A percentile compares a stretch with the other conserved stretches of the same genome.
These are phyloP conservation scores for Coniochaeta sp. DNA, from an alignment of 2,329 filamentous ascomycete species.

Conservation along the genomic window DNA sequence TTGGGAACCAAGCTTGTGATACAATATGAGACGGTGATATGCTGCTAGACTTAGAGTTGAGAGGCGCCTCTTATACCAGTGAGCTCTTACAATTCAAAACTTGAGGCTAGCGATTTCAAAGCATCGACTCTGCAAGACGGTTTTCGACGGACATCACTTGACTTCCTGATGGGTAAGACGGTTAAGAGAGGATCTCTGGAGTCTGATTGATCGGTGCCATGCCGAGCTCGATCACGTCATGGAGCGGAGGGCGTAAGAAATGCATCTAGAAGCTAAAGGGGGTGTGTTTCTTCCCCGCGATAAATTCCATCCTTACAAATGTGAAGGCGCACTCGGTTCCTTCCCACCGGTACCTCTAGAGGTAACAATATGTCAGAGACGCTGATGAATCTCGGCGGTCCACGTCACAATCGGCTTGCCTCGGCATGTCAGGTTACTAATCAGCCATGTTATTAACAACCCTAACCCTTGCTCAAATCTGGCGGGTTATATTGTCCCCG, in stretches of 20 bases:
- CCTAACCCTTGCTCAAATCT: not conserved
- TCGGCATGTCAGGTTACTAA: not conserved
- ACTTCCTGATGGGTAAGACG: not conserved
- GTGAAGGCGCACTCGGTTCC: too few relatives aligned
- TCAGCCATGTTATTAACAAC: not conserved
- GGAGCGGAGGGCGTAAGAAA: constrained; percentile 5
- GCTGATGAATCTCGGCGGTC: not conserved
- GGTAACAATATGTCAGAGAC: not conserved
- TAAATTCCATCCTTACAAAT: not conserved
- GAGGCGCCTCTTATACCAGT: not conserved
- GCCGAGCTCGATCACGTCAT: constrained; percentile 9
- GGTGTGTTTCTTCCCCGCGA: not conserved
- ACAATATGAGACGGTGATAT: not conserved
- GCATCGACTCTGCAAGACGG: not conserved
- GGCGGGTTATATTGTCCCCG: not conserved
- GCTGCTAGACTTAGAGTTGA: not conserved
- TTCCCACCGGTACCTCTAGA: too few relatives aligned
- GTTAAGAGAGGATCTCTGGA: not conserved
- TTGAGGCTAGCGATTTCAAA: not conserved
- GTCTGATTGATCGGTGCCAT: constrained; percentile 3
- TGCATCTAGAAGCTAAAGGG: not conserved
- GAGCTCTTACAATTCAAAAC: not conserved
- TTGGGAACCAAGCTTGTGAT: too few relatives aligned
- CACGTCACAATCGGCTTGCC: not conserved
- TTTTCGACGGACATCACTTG: not conserved